Evolutionary conservation across 371 early-diverging fungal genomes (phyloP).

Genomic region (Gilbertella persicaria): DNA sequence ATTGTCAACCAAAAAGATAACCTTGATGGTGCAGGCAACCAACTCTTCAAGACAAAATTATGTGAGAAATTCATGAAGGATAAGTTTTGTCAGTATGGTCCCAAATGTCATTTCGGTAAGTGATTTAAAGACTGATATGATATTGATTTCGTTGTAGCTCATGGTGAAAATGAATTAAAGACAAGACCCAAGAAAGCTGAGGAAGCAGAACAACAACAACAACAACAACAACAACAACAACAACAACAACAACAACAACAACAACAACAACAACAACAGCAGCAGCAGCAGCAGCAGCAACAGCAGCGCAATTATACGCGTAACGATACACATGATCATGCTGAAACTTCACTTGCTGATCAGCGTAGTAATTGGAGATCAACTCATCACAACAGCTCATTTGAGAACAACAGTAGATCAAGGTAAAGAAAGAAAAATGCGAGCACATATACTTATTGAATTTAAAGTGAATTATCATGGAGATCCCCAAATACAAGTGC

Average conservation of each 20-base stretch:
- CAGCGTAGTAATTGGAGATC: conserved; percentile 6
- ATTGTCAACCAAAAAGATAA: conserved; percentile 3
- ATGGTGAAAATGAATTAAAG: conserved; percentile 26
- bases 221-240: background rate
- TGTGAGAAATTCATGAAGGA: conserved; percentile 82
- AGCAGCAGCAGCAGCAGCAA: background rate
- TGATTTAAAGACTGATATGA: background rate
- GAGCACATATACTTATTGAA: no score
- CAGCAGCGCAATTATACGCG: background rate
- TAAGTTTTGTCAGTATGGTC: conserved; percentile 80
- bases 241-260: background rate
- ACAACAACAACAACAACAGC: background rate
- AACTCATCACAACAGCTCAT: background rate
- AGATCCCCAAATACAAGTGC: no score
- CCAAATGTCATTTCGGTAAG: conserved; percentile 82
- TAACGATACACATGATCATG: background rate
- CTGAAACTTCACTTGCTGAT: background rate
- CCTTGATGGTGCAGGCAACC: conserved; percentile 48
- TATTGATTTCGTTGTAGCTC: conserved; percentile 15
- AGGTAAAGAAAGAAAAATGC: no score
- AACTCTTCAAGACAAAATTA: conserved; percentile 80
- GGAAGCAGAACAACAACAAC: background rate
- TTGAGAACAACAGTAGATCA: background rate
- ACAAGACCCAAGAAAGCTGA: conserved; percentile 28
- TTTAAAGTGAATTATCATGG: no score